Base-by-base conservation (phyloP, 805 yeast genomes). In the Candida easanensis region DNA sequence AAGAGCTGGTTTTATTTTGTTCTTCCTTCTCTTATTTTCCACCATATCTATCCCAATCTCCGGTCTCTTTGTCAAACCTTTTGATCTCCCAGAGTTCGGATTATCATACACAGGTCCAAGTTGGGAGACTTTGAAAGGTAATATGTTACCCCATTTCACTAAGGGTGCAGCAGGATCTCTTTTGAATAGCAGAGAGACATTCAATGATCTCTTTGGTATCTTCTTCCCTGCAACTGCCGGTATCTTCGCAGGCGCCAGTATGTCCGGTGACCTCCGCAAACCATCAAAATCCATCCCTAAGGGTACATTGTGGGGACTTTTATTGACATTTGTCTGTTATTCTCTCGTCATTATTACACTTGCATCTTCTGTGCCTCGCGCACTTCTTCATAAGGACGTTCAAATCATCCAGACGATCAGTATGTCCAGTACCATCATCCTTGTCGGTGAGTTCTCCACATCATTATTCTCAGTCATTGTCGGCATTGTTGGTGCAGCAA, bases 161-260 rank as follows among this genome's bases (percentile, higher is more conserved):
- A 71, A 76, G 30, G 93, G 93, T 18, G 97, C 98, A 3, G 97
- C 96, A 4, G 99, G 98, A 0, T 87, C 96, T 4, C 79, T 82
- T 22, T 50, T 73, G 20, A 51, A 62, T 8, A 65, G 67, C 0
- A 79, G 74, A 14, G 98, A 91, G 61, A 88, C 82, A 1, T 88
- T 91, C 58, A 79, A 82, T 42, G 84, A 86, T 60, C 65, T 95
- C 50, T 93, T 93, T 74, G 98, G 98, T 3, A 87, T 93, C 35
- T 88, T 93, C 61, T 93, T 93, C 69, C 97, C 99, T 10, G 97
- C 99, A 1, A 91, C 99, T 0, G 97, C 98, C 6, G 99, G 99
- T 45, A 90, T 93, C 21, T 84, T 93, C 63, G 98, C 99, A 3
- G 99, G 99, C 15, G 97, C 99, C 2, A 86, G 96, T 19, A 93